Percentiles rank a stretch among this genome's conserved stretches.
Conservation (phyloP, 2,329 filamentous ascomycete genomes). For the Helotiales sp. region DNA sequence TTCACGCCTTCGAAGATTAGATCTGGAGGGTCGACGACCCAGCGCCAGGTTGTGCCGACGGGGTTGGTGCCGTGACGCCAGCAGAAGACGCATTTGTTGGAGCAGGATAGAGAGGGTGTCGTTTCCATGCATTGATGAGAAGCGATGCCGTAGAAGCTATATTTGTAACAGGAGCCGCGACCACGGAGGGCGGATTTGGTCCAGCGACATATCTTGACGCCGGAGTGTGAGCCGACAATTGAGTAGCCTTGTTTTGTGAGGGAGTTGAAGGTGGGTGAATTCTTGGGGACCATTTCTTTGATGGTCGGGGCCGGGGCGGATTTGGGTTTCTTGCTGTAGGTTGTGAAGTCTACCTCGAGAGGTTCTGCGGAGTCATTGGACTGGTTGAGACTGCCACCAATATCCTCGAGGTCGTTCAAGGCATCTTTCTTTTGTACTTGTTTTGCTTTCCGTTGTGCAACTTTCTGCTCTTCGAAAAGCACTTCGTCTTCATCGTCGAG, state of each 20-base stretch:
- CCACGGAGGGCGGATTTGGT: conserved; percentile 95
- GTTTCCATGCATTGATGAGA: conserved; percentile 99
- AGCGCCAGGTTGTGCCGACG: conserved; percentile 94
- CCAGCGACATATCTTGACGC: conserved; percentile 98
- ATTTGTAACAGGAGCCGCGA: conserved; percentile 96
- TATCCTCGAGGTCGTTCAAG: conserved; percentile 82
- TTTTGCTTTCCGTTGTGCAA: conserved; percentile 39
- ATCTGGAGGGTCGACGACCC: conserved; percentile 89
- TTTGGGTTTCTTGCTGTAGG: conserved; percentile 55
- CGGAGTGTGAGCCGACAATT: conserved; percentile 92
- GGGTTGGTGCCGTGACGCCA: conserved; percentile 98
- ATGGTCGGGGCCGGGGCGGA: conserved; percentile 43
- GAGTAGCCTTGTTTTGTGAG: conserved; percentile 96
- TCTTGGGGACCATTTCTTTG: conserved; percentile 94
- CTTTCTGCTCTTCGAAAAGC: conserved; percentile 48
- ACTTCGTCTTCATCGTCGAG: conserved; percentile 57
- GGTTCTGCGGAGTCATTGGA: conserved; percentile 43
- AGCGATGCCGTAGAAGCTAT: conserved; percentile 93
- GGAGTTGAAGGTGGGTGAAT: conserved; percentile 83
- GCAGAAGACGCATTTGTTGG: conserved; percentile 98
- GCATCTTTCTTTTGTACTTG: conserved; percentile 45
- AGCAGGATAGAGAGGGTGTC: conserved; percentile 91
- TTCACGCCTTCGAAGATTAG: conserved; percentile 90
- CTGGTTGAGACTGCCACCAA: conserved; percentile 64
- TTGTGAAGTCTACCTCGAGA: conserved; percentile 85